These are phyloP conservation scores for Cladophialophora psammophila DNA, from an alignment of 2,329 filamentous ascomycete genomes.

Conservation along the genomic window DNA sequence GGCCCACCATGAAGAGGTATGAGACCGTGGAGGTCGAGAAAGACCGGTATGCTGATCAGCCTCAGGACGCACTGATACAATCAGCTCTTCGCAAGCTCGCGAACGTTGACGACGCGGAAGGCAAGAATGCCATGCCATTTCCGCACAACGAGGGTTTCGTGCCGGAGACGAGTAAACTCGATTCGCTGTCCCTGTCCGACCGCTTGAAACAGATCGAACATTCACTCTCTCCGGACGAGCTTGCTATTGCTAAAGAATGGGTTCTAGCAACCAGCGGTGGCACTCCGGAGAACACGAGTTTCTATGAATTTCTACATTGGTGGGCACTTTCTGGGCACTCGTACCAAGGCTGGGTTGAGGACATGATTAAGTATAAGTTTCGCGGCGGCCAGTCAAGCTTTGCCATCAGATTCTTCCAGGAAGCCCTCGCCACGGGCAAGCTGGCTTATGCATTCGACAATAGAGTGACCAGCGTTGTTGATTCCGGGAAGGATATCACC, in stretches of 20 bases:
- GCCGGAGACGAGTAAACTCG: slow-evolving; percentile 47
- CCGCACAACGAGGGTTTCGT: slow-evolving; percentile 49
- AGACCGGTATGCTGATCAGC: too few relatives aligned
- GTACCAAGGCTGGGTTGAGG: slow-evolving; percentile 49
- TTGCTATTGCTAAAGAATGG: slow-evolving; percentile 49
- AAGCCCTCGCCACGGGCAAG: slow-evolving; percentile 50
- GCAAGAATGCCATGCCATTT: slow-evolving; percentile 48
- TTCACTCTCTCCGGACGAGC: slow-evolving; percentile 51
- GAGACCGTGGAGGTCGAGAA: too few relatives aligned
- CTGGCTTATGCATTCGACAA: slow-evolving; percentile 51
- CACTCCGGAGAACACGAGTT: slow-evolving; percentile 53
- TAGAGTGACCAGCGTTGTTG: slow-evolving; percentile 38
- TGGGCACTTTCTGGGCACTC: slow-evolving; percentile 54
- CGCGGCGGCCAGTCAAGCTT: slow-evolving; percentile 55
- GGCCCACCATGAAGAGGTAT: not conserved
- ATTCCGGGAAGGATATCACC: slow-evolving; percentile 9
- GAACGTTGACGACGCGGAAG: slow-evolving; percentile 43
- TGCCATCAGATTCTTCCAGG: slow-evolving; percentile 54
- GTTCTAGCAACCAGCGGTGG: slow-evolving; percentile 54
- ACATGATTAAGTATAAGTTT: slow-evolving; percentile 53
- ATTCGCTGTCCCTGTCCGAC: slow-evolving; percentile 51
- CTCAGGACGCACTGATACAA: not conserved
- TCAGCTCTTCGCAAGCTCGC: slow-evolving; percentile 42
- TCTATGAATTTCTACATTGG: slow-evolving; percentile 59
- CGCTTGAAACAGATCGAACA: slow-evolving; percentile 51